Percentiles rank a stretch among this genome's conserved stretches.
phyloP scores from a whole-genome alignment of 306 rosid species.

The Sechiopsis laciniata region DNA sequence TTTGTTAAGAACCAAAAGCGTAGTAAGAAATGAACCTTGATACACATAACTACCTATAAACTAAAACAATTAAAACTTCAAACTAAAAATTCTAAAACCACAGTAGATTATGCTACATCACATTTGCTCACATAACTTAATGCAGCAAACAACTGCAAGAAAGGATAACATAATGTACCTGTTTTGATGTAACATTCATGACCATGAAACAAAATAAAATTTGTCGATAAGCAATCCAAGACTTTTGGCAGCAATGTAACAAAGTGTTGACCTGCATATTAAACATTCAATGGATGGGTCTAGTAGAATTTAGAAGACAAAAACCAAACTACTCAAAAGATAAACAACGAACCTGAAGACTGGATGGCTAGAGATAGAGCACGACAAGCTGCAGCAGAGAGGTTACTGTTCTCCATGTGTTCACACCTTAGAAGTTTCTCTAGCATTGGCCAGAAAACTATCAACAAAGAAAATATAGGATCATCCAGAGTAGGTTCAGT shows the following conservation, averaged over 20 bases:
- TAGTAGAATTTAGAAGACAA: constrained; percentile 18
- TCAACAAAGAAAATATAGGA: constrained; percentile 58
- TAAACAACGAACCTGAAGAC: constrained; percentile 59
- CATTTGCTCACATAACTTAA: neutral
- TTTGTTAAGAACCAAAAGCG: no score
- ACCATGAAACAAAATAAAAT: constrained; percentile 72
- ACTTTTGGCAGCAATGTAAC: constrained; percentile 64
- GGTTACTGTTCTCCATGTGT: constrained; percentile 82
- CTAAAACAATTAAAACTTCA: neutral
- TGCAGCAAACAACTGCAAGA: neutral
- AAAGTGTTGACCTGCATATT: constrained; percentile 75
- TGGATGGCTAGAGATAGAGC: constrained; percentile 87
- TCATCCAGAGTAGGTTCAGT: constrained; percentile 61
- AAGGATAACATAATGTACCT: constrained; percentile 40
- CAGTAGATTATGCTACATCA: neutral
- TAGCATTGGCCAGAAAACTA: constrained; percentile 83
- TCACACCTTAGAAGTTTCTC: constrained; percentile 75
- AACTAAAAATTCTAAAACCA: neutral
- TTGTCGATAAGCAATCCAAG: constrained; percentile 73
- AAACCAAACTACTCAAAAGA: constrained; percentile 1
- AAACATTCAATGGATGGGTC: constrained; percentile 18
- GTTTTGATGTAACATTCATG: constrained; percentile 92
- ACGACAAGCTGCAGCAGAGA: constrained; percentile 86
- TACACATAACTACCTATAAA: neutral
- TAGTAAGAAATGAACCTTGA: no score